phyloP scores from a whole-genome alignment of 2,329 filamentous ascomycete species.

The Sarocladiaceae sp. region DNA sequence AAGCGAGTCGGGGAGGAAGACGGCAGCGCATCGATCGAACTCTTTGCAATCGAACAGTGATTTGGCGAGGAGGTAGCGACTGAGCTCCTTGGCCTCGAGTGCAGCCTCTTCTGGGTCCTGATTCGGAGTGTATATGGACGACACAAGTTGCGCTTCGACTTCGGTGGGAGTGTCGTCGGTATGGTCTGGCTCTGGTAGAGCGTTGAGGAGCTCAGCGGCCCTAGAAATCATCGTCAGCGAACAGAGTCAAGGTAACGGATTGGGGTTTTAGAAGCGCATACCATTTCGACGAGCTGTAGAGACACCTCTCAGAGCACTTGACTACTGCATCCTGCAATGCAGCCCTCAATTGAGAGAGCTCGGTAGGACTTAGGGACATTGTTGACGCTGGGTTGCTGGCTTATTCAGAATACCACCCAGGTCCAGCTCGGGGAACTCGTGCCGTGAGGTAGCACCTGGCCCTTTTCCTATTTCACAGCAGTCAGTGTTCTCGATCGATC shows the following conservation, averaged over 20 bases:
- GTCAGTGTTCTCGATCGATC: no score
- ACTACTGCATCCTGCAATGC: slow-evolving; percentile 81
- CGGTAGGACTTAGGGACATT: slow-evolving; percentile 53
- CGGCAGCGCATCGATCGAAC: slow-evolving; percentile 86
- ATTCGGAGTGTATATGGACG: slow-evolving; percentile 49
- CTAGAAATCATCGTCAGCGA: slow-evolving; percentile 40
- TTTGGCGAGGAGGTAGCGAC: slow-evolving; percentile 85
- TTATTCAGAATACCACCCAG: no score
- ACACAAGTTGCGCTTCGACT: slow-evolving; percentile 33
- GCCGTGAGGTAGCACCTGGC: background rate
- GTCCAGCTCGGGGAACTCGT: background rate
- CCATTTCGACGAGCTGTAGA: slow-evolving; percentile 98
- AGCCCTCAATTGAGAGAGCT: slow-evolving; percentile 61
- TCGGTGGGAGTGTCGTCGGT: slow-evolving; percentile 42
- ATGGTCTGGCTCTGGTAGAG: slow-evolving; percentile 62
- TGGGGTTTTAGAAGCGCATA: slow-evolving; percentile 41
- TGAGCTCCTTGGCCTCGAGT: slow-evolving; percentile 74
- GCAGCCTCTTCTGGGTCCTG: slow-evolving; percentile 67
- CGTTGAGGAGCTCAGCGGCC: slow-evolving; percentile 90
- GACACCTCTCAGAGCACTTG: slow-evolving; percentile 88
- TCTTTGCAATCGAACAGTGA: slow-evolving; percentile 94
- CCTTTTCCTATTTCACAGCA: no score
- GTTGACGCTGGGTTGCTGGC: background rate
- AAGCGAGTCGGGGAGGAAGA: slow-evolving; percentile 79
- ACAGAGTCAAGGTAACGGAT: background rate